Evolutionary conservation across 2,329 filamentous ascomycete species (phyloP), one percentile per base, ranked within the genome.

Genomic region (Metarhizium robertsii): DNA sequence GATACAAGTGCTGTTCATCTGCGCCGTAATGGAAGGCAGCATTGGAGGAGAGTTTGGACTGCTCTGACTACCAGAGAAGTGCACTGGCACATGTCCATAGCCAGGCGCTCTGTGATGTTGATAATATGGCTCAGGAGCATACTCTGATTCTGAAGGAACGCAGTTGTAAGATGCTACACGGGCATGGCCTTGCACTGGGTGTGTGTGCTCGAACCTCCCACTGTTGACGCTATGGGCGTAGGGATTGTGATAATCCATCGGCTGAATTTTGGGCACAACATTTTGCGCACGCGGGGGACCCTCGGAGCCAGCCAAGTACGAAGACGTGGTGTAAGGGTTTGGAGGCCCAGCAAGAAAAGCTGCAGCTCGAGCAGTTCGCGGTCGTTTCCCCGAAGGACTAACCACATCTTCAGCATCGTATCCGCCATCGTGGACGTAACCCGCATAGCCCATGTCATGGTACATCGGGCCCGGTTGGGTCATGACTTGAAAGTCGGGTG

Each of bases 11-110:
- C 34, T 42, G 14, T 60, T 50, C 30, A 65, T 57, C n/a, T 64
- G 64, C 10, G 59, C 47, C 29, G 57, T 56, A 53, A 66, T 63
- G 2, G 64, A 62, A 3, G 64, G 64, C n/a, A 66, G 55, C 4
- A 58, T 61, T n/a, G 57, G 49, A 13, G 54, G 59, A n/a, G 54
- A 36, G 4, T 55, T 52, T 30, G 40, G 16, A 38, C 42, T 54
- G 20, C 30, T 51, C 53, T 52, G 57, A 29, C 50, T 51, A 34
- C 32, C 40, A 36, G 45, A 50, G 36, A 32, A 45, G n/a, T 50
- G 45, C 25, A 14, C 20, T 16, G 45, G 45, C 20, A 18, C 6
- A 10, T 58, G 56, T 10, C 32, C 36, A 25, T 48, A 40, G 48
- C 20, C 32, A 14, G 34, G 25, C 32, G 20, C 25, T 5, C 3